Evolutionary conservation across 768 basidiomycete species (phyloP).

Genomic region (Russula olivacea): DNA sequence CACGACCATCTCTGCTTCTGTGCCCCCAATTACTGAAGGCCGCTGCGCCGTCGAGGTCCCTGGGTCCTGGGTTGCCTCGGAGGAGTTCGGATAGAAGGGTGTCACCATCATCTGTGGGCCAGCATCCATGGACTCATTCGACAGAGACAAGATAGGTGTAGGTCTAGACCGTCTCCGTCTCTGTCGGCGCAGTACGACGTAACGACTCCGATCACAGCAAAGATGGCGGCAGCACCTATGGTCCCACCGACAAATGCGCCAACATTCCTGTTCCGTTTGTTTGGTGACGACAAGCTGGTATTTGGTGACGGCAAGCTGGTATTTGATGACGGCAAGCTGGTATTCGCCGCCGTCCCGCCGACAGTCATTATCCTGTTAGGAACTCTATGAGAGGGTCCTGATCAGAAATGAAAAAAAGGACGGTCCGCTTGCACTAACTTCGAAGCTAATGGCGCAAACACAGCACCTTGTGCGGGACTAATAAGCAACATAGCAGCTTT

Average conservation of each 20-base stretch:
- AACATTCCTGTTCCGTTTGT: background rate
- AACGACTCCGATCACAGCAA: background rate
- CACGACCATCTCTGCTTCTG: background rate
- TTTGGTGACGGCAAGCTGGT: too few relatives aligned
- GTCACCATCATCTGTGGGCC: background rate
- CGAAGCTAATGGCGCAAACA: constrained; percentile 27
- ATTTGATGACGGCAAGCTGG: too few relatives aligned
- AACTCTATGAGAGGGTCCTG: too few relatives aligned
- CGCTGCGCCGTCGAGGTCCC: background rate
- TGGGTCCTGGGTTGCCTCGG: background rate
- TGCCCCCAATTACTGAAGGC: background rate
- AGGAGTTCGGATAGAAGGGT: background rate
- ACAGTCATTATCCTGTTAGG: too few relatives aligned
- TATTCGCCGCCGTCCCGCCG: too few relatives aligned
- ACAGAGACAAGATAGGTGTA: background rate
- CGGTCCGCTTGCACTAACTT: constrained; percentile 15
- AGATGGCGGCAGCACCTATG: constrained; percentile 3
- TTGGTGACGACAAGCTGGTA: too few relatives aligned
- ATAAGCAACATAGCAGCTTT: background rate
- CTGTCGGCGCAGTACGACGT: constrained; percentile 10
- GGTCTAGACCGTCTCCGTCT: background rate
- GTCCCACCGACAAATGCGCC: constrained; percentile 19
- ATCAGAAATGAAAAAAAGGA: background rate
- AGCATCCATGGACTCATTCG: background rate
- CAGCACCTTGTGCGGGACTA: constrained; percentile 27